Base-by-base conservation (phyloP, 169 alveolate genomes). In the Plasmodium falciparum region DNA sequence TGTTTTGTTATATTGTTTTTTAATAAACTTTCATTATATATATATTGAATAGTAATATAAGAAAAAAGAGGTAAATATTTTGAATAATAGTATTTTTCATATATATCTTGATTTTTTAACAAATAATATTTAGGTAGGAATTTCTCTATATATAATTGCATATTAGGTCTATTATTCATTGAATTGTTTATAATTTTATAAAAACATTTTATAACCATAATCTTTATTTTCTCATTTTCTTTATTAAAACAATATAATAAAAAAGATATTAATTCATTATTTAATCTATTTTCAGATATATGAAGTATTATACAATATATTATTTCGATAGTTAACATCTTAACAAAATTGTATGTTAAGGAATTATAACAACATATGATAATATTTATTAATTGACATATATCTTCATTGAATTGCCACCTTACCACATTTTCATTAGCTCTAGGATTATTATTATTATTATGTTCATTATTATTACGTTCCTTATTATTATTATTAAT, bases 51-150 rank as follows among this genome's bases (percentile, higher is more conserved):
- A 9, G 89, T 50, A 22, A 66, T 20, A 22, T 17, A 52, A 5
- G 89, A 54, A 69, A 76, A 29, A 13, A 76, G 71, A 8, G 89
- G 89, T n/a, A 76, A 49, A 76, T 76, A 76, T 76, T 76, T 76
- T 20, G 70, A 74, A 76, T 65, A 47, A 65, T 65, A 49, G 52
- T 76, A 76, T 66, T 76, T 76, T 20, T 63, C 78, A 15, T 49
- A 65, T 29, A 50, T 59, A 65, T 76, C 78, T 15, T 70, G 65
- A 20, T 76, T 59, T 59, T 76, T 76, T n/a, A 76, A 58, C 3
- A n/a, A 39, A 43, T 39, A 76, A 65, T 65, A 76, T n/a, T 33
- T 65, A 13, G 89, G 89, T 45, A 76, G 29, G 29, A 76, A 76
- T 65, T 76, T 76, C 17, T 76, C 78, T 20, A 76, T 17, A 17